A percentile compares a stretch with the other conserved stretches of the same genome.
Conservation (phyloP, 1,139 yeast species). For the Protomyces pachydermus region DNA sequence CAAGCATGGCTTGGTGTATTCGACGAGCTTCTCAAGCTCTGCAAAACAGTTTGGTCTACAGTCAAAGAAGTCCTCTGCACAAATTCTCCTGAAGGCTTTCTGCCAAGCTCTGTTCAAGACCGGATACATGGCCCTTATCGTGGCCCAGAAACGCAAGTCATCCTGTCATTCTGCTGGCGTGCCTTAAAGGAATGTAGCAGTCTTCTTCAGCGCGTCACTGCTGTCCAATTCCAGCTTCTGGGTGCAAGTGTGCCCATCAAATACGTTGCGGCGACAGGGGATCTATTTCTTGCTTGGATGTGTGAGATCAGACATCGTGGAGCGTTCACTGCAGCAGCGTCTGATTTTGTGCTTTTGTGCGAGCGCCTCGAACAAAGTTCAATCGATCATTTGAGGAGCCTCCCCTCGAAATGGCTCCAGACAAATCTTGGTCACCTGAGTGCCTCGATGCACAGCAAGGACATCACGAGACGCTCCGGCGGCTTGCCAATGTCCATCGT, state of each 20-base stretch:
- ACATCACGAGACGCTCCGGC: slow-evolving; percentile 83
- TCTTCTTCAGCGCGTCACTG: slow-evolving; percentile 48
- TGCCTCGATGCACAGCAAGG: slow-evolving; percentile 49
- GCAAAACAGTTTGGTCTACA: slow-evolving; percentile 50
- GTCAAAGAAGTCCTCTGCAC: slow-evolving; percentile 56
- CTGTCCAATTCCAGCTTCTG: slow-evolving; percentile 36
- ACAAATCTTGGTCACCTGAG: slow-evolving; percentile 52
- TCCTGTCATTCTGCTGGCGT: slow-evolving; percentile 76
- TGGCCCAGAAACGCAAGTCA: slow-evolving; percentile 57
- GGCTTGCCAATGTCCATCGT: slow-evolving; percentile 78
- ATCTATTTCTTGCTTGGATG: slow-evolving; percentile 58
- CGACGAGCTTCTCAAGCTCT: slow-evolving; percentile 35
- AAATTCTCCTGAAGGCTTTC: slow-evolving; percentile 62
- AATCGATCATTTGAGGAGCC: slow-evolving; percentile 37
- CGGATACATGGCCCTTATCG: slow-evolving; percentile 38
- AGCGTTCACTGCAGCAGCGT: slow-evolving; percentile 81
- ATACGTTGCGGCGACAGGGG: slow-evolving; percentile 44
- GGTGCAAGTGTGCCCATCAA: neutral
- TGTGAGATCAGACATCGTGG: slow-evolving; percentile 80
- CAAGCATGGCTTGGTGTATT: slow-evolving; percentile 32
- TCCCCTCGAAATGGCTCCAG: slow-evolving; percentile 54
- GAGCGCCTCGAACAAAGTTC: slow-evolving; percentile 43
- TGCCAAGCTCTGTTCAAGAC: slow-evolving; percentile 43
- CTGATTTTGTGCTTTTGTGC: slow-evolving; percentile 66
- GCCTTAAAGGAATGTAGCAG: slow-evolving; percentile 71